Base-by-base conservation (phyloP, 2,329 filamentous ascomycete species). In the Hymenoscyphus scutula region DNA sequence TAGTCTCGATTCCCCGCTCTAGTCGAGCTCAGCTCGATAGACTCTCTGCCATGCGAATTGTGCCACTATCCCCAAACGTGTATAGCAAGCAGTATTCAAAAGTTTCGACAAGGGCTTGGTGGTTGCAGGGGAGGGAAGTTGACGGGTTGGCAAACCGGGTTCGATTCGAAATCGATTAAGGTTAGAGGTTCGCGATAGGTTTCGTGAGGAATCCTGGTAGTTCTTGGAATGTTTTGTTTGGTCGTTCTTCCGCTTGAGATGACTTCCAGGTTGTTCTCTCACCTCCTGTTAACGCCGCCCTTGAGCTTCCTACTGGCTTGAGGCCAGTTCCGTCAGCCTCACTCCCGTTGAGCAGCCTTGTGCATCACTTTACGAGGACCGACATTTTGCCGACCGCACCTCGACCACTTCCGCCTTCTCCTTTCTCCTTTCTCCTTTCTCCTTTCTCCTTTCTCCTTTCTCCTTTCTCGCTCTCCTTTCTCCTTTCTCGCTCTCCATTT, bases 1-100 rank as follows among this genome's bases (percentile, higher is more conserved):
- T 72, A 62, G 62, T 59, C 63, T 32, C 62, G 65, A 66, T 65
- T 66, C 64, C 69, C 68, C 65, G 62, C 68, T 68, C 68, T 62
- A 66, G 62, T 25, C 65, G 67, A 70, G 67, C 68, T 66, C 65
- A 69, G 59, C 38, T 32, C 55, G 19, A 58, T 15, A 27, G 48
- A 45, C 30, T 29, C 55, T 53, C 13, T 67, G 67, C 70, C 70
- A 72, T 72, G 60, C 65, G 67, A 29, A 10, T 37, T 41, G 19
- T 25, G 37, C 34, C 55, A 41, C 30, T 48, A 48, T 48, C 11
- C 41, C 41, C 41, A 48, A 48, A 48, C 41, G 41, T 48, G 15
- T 48, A 25, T 48, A n/a, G n/a, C n/a, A n/a, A 48, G 41, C n/a
- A 23, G 41, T 23, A 13, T 13, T 8, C 32, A 13, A 34, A 13